Base-by-base conservation (phyloP, 805 yeast genomes). In the Monosporozyma yasuniensis region DNA sequence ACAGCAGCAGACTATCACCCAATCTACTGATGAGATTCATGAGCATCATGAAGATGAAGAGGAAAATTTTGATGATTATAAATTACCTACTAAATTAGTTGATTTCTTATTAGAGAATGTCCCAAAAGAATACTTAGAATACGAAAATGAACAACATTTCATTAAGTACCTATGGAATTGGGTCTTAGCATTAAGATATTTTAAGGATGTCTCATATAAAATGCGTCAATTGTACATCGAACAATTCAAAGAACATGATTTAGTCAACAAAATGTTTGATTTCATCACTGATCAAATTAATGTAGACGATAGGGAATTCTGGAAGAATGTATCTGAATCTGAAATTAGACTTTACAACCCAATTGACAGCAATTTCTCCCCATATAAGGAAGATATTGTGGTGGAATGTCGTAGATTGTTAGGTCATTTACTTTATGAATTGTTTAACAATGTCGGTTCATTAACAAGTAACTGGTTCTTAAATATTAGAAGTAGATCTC, bases 401-500 rank as follows among this genome's bases (percentile, higher is more conserved):
- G 56, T 59, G 27, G 66, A 67, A 23, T 63, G 65, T 46, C 57
- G 59, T 21, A 64, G 58, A 52, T 56, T 56, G 27, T 46, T 62
- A 57, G 62, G 50, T 21, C 59, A 63, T 49, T 32, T 56, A 16
- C 37, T 65, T 50, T 63, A 60, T 48, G 53, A 54, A 38, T 45
- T 64, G 22, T 65, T 64, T 47, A 57, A 57, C 23, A 58, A 58
- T 42, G 61, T 66, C 42, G 70, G 70, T 16, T 61, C 68, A 7
- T 47, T 60, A 7, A 57, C 66, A 1, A 60, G 62, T 44, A 65
- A 66, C 12, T 90, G 96, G 96, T 89, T 74, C 68, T 71, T 78
- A 48, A 78, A 78, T 16, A 72, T 88, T 32, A 77, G 88, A 55
- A 85, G 85, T 60, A 76, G 81, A 50, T 84, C 83, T 44, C 66